Conservation (phyloP, 306 rosid species). For the Vigna trinervia region DNA sequence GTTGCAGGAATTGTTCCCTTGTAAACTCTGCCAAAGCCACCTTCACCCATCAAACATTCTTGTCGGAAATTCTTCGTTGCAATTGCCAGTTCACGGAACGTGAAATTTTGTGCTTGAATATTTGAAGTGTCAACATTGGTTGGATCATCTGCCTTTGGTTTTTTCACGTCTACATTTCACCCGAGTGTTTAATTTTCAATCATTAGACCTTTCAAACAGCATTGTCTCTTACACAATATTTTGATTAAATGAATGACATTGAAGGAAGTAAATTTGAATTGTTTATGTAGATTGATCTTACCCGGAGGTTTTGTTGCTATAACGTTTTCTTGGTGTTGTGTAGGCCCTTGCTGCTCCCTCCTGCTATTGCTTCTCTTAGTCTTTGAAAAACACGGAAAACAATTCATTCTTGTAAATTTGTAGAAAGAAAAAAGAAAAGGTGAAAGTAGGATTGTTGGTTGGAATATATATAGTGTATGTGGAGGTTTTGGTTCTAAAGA, state of each 20-base stretch:
- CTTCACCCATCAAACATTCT: slow-evolving; percentile 86
- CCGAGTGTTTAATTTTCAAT: background rate
- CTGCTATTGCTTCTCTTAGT: slow-evolving; percentile 58
- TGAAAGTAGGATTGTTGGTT: background rate
- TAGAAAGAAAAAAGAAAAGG: slow-evolving; percentile 8
- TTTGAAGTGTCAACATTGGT: slow-evolving; percentile 50
- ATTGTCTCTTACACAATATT: too few species aligned
- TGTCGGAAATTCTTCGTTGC: slow-evolving; percentile 92
- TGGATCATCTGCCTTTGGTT: slow-evolving; percentile 46
- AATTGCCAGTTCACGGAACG: slow-evolving; percentile 84
- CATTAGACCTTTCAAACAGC: too few species aligned
- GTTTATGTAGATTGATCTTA: background rate
- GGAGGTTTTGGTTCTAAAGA: slow-evolving; percentile 1
- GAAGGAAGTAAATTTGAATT: too few species aligned
- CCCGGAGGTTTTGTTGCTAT: slow-evolving; percentile 57
- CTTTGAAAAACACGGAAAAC: slow-evolving; percentile 83
- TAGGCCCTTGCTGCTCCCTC: slow-evolving; percentile 42
- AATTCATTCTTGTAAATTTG: slow-evolving; percentile 58
- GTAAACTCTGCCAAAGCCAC: slow-evolving; percentile 93
- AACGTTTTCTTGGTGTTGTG: slow-evolving; percentile 26
- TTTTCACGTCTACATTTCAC: slow-evolving; percentile 48
- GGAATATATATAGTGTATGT: background rate
- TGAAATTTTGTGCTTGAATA: slow-evolving; percentile 72
- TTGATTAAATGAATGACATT: too few species aligned
- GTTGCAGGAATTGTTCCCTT: slow-evolving; percentile 73